phyloP scores from a whole-genome alignment of 306 rosid genomes.

The Gillenia trifoliata region DNA sequence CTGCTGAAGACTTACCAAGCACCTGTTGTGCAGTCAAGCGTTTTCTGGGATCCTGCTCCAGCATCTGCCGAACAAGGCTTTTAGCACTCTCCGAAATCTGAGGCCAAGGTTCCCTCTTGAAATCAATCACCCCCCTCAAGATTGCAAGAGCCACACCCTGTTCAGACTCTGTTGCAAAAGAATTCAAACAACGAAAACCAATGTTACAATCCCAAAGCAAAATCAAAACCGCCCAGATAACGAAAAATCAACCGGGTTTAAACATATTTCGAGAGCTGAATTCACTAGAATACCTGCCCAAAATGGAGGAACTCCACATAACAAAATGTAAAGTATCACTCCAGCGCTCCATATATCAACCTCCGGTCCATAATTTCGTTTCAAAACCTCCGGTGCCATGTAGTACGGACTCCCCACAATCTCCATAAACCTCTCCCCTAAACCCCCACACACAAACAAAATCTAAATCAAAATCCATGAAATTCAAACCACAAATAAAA shows the following conservation, averaged over 20 bases:
- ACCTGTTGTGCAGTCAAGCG: slow-evolving; percentile 96
- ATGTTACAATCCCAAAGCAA: background rate
- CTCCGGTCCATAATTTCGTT: slow-evolving; percentile 74
- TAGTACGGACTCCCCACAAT: slow-evolving; percentile 92
- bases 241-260: background rate
- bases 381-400: slow-evolving; percentile 93
- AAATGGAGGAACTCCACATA: slow-evolving; percentile 91
- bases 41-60: slow-evolving; percentile 78
- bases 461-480: background rate
- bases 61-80: slow-evolving; percentile 92
- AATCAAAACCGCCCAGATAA: background rate
- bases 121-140: slow-evolving; percentile 90
- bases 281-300: slow-evolving; percentile 67
- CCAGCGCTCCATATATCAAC: slow-evolving; percentile 92
- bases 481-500: background rate
- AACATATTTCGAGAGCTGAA: background rate
- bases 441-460: slow-evolving; percentile 1
- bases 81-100: slow-evolving; percentile 94
- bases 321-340: slow-evolving; percentile 72
- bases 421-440: slow-evolving; percentile 74
- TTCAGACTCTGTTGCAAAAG: slow-evolving; percentile 57
- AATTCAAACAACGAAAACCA: slow-evolving; percentile 3
- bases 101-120: slow-evolving; percentile 99
- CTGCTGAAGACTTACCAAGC: slow-evolving; percentile 64
- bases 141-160: slow-evolving; percentile 97